phyloP scores from a whole-genome alignment of 345 rosid genomes.

The Dovyalis caffra region DNA sequence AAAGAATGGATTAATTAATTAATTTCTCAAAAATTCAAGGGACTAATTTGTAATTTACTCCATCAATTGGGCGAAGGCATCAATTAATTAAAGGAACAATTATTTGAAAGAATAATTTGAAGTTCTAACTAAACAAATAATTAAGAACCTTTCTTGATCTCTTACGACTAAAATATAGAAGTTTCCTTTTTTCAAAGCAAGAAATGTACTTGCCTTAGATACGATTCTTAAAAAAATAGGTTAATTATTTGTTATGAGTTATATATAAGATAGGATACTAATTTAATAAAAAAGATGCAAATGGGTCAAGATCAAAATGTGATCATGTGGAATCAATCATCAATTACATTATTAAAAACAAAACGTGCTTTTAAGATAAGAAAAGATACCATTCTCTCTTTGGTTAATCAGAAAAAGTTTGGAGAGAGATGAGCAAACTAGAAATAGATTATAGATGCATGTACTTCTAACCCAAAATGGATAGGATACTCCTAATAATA shows the following conservation, averaged over 20 bases:
- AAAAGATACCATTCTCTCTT: neutral
- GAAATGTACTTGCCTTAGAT: neutral
- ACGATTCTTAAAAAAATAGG: neutral
- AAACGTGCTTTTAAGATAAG: constrained; percentile 6
- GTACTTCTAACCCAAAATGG: constrained; percentile 4
- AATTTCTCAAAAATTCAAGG: too few species aligned
- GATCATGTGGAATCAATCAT: neutral
- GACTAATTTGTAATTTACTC: too few species aligned
- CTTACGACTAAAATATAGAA: neutral
- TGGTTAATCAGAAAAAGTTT: neutral
- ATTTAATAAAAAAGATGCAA: neutral
- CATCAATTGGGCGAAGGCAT: neutral
- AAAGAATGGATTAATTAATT: too few species aligned
- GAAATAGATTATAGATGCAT: constrained; percentile 9
- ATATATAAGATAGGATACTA: too few species aligned
- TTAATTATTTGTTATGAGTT: neutral
- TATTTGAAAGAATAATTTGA: neutral
- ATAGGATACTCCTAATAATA: neutral
- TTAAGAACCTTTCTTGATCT: neutral
- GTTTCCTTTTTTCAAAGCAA: neutral
- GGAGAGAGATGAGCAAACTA: neutral
- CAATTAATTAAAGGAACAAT: neutral
- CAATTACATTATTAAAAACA: neutral
- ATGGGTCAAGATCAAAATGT: constrained; percentile 1
- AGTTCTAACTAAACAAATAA: neutral